Evolutionary conservation across 768 basidiomycete species (phyloP).

Genomic region (Epithele typhae): DNA sequence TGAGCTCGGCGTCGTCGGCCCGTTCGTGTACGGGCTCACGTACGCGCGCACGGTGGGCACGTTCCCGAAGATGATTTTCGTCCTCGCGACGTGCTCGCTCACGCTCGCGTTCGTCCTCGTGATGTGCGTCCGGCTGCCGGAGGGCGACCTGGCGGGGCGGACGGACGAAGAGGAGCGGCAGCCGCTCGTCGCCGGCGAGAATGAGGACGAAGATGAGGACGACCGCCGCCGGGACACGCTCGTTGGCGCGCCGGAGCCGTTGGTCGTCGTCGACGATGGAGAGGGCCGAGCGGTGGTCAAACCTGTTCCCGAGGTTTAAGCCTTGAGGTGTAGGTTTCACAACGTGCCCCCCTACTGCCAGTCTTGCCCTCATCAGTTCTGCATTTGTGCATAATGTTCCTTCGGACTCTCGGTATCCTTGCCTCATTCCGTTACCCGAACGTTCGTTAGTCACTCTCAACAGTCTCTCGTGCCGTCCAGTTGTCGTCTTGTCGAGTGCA

Average conservation of each 20-base stretch:
- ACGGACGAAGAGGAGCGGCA: slow-evolving; percentile 15
- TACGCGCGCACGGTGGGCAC: slow-evolving; percentile 67
- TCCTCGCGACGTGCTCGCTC: slow-evolving; percentile 35
- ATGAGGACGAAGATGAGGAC: neutral
- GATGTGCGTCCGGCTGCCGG: no score
- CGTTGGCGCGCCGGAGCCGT: slow-evolving; percentile 8
- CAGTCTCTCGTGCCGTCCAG: no score
- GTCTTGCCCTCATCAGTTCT: no score
- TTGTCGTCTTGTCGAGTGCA: no score
- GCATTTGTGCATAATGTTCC: no score
- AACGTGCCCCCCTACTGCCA: no score
- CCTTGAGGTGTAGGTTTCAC: no score
- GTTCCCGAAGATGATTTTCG: slow-evolving; percentile 68
- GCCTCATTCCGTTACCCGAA: no score
- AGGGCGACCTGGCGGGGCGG: neutral
- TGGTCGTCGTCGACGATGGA: slow-evolving; percentile 14
- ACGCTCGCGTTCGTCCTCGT: no score
- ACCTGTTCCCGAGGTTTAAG: no score
- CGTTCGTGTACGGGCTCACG: slow-evolving; percentile 66
- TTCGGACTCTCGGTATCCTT: no score
- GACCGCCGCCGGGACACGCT: slow-evolving; percentile 15
- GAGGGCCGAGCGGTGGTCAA: slow-evolving; percentile 6
- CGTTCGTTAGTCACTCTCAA: no score
- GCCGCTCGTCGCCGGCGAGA: neutral
- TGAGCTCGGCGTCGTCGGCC: slow-evolving; percentile 64